These are phyloP conservation scores for Novymonas esmeraldas DNA, from an alignment of 208 protist species.

Conservation along the genomic window DNA sequence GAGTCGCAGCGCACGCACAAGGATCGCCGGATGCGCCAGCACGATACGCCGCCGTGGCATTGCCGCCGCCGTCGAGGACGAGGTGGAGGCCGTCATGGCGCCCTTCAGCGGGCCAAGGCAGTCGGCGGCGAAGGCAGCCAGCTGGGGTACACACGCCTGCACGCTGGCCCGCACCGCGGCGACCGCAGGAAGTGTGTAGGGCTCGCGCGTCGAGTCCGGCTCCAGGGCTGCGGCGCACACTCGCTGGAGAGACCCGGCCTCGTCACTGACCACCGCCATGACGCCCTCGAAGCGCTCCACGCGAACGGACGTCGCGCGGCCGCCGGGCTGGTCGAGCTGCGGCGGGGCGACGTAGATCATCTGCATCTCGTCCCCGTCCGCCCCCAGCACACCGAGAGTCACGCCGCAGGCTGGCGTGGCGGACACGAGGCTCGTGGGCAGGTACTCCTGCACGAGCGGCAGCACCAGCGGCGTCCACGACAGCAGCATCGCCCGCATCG, in stretches of 20 bases:
- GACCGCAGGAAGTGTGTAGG: conserved; percentile 25
- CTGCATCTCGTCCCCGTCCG: conserved; percentile 76
- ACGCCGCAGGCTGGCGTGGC: conserved; percentile 12
- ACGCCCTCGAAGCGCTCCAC: conserved; percentile 55
- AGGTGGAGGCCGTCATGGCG: neutral
- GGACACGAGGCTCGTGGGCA: conserved; percentile 9
- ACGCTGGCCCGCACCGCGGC: conserved; percentile 19
- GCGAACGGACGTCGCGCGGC: conserved; percentile 37
- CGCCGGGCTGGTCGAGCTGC: conserved; percentile 31
- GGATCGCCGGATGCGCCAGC: conserved; percentile 24
- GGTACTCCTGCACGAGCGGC: conserved; percentile 34
- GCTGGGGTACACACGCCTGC: conserved; percentile 32
- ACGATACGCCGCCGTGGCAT: neutral
- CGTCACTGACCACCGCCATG: conserved; percentile 51
- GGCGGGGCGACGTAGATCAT: conserved; percentile 60
- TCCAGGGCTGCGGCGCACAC: conserved; percentile 61
- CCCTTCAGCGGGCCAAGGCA: conserved; percentile 13
- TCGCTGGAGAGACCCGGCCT: conserved; percentile 35
- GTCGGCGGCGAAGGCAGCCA: conserved; percentile 19
- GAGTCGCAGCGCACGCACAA: conserved; percentile 51
- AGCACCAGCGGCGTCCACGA: conserved; percentile 53
- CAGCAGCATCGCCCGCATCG: conserved; percentile 71
- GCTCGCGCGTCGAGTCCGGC: conserved; percentile 40
- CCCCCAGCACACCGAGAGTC: conserved; percentile 66
- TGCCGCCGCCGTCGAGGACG: neutral